Evolutionary conservation across 1,284 basidiomycete species (phyloP), one percentile per base, ranked within the genome.

Genomic region (Ceratobasidium sp.): DNA sequence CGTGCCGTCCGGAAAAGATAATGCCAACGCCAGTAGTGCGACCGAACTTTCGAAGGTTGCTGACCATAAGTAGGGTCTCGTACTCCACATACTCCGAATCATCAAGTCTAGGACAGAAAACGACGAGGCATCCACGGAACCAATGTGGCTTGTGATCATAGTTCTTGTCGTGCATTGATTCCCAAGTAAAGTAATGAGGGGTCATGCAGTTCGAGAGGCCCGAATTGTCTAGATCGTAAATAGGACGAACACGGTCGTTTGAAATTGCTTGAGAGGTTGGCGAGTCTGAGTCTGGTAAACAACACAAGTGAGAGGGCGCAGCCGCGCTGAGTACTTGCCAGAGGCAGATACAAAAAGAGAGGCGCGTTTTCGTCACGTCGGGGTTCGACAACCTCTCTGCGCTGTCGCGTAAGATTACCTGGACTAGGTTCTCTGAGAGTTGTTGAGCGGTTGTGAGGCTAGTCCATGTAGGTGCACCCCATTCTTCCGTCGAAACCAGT

Each of bases 81-180:
- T 65, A 23, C 61, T 40, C 33, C 10, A 74, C 6, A 33, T 50
- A 38, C 10, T n/a, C 26, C 17, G 23, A 42, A 4, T 56, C 28
- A 23, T 74, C 50, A 17, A 74, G 33, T 48, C 71, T 12, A 17
- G 38, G 28, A 40, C 59, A 64, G 40, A 65, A 64, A 6, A 20
- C 23, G 26, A 74, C 48, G 13, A 74, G 71, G 46, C 71, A 65
- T 7, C 48, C 33, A 17, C 71, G 71, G 48, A 65, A 64, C 46
- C 48, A 54, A 20, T 46, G 52, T 65, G 65, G 28, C n/a, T 15
- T 6, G 33, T 26, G 17, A 5, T 26, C 42, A 44, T 12, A 57
- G 12, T n/a, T 6, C 2, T 1, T 56, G 26, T 42, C 26, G 33
- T 33, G 33, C 9, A 20, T 26, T 9, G 13, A 44, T 0, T 38